Percentiles rank a stretch among this genome's conserved stretches.
These are phyloP conservation scores for Cordyceps fumosorosea DNA, from an alignment of 2,329 filamentous ascomycete species.

Conservation along the genomic window DNA sequence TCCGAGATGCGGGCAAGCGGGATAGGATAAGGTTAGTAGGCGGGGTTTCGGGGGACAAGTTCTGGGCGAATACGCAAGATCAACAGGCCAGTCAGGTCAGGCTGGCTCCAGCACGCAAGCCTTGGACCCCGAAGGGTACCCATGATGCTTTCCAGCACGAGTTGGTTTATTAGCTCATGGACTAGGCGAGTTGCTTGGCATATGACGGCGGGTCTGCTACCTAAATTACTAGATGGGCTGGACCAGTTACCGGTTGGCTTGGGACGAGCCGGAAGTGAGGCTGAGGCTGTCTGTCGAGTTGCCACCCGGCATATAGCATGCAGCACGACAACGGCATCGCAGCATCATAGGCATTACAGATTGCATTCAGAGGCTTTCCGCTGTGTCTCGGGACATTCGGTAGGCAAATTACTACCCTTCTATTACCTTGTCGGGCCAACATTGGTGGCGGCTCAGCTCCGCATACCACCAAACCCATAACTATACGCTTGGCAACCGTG, in stretches of 20 bases:
- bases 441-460: not conserved
- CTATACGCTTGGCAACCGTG: not conserved
- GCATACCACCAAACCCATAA: not conserved
- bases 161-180: not conserved
- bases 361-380: too few species aligned
- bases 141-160: not conserved
- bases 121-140: not conserved
- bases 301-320: too few species aligned
- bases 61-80: not conserved
- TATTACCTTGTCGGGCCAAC: not conserved
- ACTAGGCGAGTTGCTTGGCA: not conserved
- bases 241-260: not conserved
- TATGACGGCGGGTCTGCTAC: not conserved
- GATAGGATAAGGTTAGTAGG: not conserved
- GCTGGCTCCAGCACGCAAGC: not conserved
- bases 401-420: not conserved
- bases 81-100: not conserved
- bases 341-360: too few species aligned
- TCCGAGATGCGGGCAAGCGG: not conserved
- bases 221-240: not conserved
- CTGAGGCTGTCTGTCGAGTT: not conserved
- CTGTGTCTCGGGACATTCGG: not conserved
- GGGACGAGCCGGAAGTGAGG: too few species aligned
- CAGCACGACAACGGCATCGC: too few species aligned
- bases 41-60: constrained; percentile 7